phyloP scores from a whole-genome alignment of 106 monocot species.

The Chionographis japonica region DNA sequence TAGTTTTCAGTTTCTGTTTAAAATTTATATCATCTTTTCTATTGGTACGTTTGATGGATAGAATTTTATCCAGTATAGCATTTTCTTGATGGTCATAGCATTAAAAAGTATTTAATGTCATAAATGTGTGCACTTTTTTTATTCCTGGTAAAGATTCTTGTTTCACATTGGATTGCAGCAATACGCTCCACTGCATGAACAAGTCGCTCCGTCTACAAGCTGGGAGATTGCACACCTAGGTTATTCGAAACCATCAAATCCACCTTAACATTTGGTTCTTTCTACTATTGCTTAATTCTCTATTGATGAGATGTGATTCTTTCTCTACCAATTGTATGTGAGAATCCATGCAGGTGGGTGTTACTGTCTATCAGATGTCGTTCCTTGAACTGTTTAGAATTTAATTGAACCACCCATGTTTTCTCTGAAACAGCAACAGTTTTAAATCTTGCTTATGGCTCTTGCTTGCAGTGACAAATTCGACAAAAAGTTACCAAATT shows the following conservation, averaged over 20 bases:
- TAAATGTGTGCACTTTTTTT: no score
- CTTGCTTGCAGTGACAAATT: no score
- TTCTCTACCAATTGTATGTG: conserved; percentile 22
- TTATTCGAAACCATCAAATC: conserved; percentile 26
- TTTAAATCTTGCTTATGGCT: no score
- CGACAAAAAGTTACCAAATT: no score
- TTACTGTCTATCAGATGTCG: conserved; percentile 6
- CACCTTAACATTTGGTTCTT: conserved; percentile 15
- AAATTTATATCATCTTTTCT: background rate
- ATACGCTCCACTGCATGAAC: conserved; percentile 53
- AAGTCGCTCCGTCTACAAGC: conserved; percentile 45
- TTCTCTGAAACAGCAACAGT: background rate
- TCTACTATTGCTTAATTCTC: conserved; percentile 1
- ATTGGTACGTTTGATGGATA: no score
- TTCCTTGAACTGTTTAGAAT: conserved; percentile 2
- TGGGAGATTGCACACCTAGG: conserved; percentile 62
- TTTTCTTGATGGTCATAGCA: no score
- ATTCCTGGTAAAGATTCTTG: no score
- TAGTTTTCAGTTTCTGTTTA: conserved; percentile 9
- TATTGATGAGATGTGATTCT: conserved; percentile 22
- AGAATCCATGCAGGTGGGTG: conserved; percentile 7
- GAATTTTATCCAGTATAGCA: no score
- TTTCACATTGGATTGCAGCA: conserved; percentile 24
- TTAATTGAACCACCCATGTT: conserved; percentile 4
- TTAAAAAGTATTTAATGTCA: no score